Evolutionary conservation across 768 basidiomycete genomes (phyloP), one percentile per base, ranked within the genome.

Genomic region (Royoungia palumana): DNA sequence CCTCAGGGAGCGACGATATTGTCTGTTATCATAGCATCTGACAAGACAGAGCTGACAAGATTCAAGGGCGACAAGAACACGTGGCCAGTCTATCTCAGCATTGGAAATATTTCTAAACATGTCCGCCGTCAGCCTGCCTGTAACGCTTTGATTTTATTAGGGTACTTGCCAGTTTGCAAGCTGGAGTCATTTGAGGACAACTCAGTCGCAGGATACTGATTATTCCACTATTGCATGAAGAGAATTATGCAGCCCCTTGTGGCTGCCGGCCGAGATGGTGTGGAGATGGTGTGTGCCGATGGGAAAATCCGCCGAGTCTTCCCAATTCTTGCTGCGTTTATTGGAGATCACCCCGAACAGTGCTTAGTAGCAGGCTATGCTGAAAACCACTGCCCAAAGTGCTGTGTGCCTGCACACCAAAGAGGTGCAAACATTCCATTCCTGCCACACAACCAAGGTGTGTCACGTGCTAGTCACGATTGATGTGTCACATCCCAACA

Each of bases 141-240:
- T 5, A 35, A 45, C 30, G 44, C 27, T 0, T 45, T 25, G 0
- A 3, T 54, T 2, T 7, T 51, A 1, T 0, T 54, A 1, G 43
- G 37, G 0, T 54, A 47, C 53, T 6, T 54, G 37, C 46, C 46
- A 0, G 24, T 51, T 0, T 51, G 35, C 0, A 51, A 47, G 8
- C 3, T 54, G 0, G 2, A 3, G 0, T 16, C 16, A 0, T 41
- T 54, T 1, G 13, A 44, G 3, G 5, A 51, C 24, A 47, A 44
- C 16, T 51, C 17, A 0, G 19, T 54, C 0, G 20, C 38, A 0
- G 9, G 38, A 0, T 41, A 51, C 3, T 3, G 9, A 0, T 22
- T 47, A 0, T 53, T 50, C 14, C 44, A 50, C 5, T 53, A 46
- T 24, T 53, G 44, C n/a, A 53, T 53, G 44, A 45, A n/a, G 25